Evolutionary conservation across 768 basidiomycete genomes (phyloP), one percentile per base, ranked within the genome.

Genomic region (Bullera alba): DNA sequence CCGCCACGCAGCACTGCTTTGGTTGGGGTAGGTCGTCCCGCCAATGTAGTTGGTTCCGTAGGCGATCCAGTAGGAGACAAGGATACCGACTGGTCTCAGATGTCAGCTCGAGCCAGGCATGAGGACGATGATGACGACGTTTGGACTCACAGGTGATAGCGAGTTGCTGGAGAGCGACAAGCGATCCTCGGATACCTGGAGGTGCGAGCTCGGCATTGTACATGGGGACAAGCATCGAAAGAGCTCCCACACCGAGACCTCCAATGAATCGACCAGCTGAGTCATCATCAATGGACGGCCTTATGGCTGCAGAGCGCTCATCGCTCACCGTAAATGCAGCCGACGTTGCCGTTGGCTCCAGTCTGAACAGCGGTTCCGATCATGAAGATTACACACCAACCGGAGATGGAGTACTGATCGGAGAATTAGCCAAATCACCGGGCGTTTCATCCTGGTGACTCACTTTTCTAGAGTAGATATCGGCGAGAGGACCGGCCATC

Each of bases 101-200:
- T 39, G 8, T 39, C 21, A 12, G 10, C 32, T 34, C 32, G n/a
- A 34, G 32, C 8, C 32, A 34, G 10, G 32, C 21, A 10, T 12
- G 38, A 41, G 38, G 10, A 22, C 12, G 21, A 22, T 12, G 29
- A 19, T 21, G 8, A 29, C 10, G 72, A 76, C 22, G 7, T 85
- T 56, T 81, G 85, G 85, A 86, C 19, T 84, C 83, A 59, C 85
- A 85, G 1, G 84, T 84, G 68, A 88, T 88, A 2, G 85, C 83
- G 17, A 87, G 76, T 66, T 87, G 86, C 66, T 87, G 86, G 7
- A 88, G 78, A 2, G 84, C 85, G 45, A 87, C 85, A 30, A 88
- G 74, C 66, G 82, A 83, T 12, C 86, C 86, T 55, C 86, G 80
- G 15, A 88, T 84, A 73, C 87, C 86, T 3, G 86, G 84, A 23